Evolutionary conservation across 768 basidiomycete species (phyloP).

Genomic region (Mycena alexandri): DNA sequence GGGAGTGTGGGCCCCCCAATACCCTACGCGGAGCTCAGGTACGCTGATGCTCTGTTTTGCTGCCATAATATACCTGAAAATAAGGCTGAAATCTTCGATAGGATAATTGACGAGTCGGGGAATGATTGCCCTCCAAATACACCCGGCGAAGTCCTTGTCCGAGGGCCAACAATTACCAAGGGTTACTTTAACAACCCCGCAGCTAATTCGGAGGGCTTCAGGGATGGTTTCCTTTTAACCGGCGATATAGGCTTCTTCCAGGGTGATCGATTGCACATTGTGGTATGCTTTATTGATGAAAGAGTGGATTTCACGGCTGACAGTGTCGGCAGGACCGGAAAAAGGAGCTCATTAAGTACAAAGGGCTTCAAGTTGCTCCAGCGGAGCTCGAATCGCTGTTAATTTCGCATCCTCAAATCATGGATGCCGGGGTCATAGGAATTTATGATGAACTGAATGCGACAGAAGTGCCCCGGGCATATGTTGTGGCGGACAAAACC

Average conservation of each 20-base stretch:
- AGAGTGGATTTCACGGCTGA: no score
- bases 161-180: constrained; percentile 30
- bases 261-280: constrained; percentile 24
- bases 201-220: constrained; percentile 29
- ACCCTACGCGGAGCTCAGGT: constrained; percentile 4
- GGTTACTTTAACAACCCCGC: constrained; percentile 36
- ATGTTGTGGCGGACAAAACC: constrained; percentile 29
- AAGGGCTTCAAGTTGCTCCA: constrained; percentile 45
- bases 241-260: constrained; percentile 36
- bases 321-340: constrained; percentile 34
- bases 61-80: not conserved
- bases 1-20: constrained; percentile 20
- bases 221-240: constrained; percentile 32
- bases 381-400: constrained; percentile 50
- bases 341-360: constrained; percentile 39
- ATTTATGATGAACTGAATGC: constrained; percentile 25
- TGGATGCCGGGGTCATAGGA: constrained; percentile 47
- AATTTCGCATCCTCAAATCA: constrained; percentile 43
- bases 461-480: constrained; percentile 38
- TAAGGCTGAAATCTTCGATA: not conserved
- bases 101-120: constrained; percentile 24
- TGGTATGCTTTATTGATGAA: constrained; percentile 6
- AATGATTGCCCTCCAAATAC: constrained; percentile 23
- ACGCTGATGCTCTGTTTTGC: not conserved
- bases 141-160: constrained; percentile 29